phyloP scores from a whole-genome alignment of 441 rosid species.

The Dalechampia spathulata region DNA sequence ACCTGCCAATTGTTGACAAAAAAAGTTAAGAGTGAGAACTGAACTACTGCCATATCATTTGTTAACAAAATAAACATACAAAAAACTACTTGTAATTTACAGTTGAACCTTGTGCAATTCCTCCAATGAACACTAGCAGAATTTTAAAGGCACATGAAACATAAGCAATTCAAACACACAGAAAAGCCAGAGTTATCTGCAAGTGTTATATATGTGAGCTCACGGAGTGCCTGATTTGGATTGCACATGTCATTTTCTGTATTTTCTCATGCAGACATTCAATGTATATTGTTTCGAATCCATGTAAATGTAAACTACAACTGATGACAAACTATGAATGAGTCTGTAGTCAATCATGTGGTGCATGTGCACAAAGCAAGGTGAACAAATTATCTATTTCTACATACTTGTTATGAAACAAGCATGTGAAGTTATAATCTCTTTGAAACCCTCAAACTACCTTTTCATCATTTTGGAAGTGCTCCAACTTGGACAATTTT shows the following conservation, averaged over 20 bases:
- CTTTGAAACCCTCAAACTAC: conserved; percentile 26
- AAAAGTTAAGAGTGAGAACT: neutral
- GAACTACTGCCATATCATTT: neutral
- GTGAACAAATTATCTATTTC: neutral
- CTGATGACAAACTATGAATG: neutral
- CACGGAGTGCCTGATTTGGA: too few relatives aligned
- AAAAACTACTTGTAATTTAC: neutral
- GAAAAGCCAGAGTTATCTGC: too few relatives aligned
- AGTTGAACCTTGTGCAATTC: neutral
- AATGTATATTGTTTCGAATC: neutral
- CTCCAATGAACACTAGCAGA: neutral
- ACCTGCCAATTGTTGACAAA: conserved; percentile 44
- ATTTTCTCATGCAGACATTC: neutral
- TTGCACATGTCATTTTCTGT: neutral
- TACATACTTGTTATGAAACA: neutral
- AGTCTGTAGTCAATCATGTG: neutral
- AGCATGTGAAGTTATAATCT: neutral
- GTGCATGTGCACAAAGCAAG: neutral
- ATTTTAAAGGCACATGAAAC: neutral
- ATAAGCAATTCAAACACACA: too few relatives aligned
- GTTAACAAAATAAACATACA: neutral
- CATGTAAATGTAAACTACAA: neutral
- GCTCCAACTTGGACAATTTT: conserved; percentile 84
- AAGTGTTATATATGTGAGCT: too few relatives aligned
- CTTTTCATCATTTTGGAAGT: conserved; percentile 94